Percentiles rank a stretch among this genome's conserved stretches.
Conservation (phyloP, 345 rosid genomes). For the Hypericum perforatum region DNA sequence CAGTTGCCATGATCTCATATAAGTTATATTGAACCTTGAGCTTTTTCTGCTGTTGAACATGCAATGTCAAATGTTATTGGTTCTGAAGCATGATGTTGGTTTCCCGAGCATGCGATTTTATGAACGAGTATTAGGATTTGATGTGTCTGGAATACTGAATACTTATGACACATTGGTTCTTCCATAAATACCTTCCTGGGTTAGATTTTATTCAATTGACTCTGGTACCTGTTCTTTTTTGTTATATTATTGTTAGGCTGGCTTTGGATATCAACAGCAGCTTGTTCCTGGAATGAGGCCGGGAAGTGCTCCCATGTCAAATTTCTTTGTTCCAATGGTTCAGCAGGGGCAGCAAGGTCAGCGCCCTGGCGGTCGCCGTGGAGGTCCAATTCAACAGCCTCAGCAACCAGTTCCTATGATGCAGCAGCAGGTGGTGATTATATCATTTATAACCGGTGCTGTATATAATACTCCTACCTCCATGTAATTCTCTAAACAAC, state of each 20-base stretch:
- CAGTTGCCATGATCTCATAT: too few relatives aligned
- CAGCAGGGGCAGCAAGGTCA: constrained; percentile 20
- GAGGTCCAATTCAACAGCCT: constrained; percentile 13
- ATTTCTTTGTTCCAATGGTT: constrained; percentile 19
- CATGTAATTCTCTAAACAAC: neutral
- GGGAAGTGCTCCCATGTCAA: constrained; percentile 24
- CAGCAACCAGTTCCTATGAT: constrained; percentile 21
- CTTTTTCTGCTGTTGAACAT: too few relatives aligned
- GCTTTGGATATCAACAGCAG: constrained; percentile 25
- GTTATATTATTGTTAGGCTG: constrained; percentile 9
- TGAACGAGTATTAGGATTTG: too few relatives aligned
- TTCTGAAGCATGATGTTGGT: too few relatives aligned
- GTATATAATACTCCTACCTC: neutral
- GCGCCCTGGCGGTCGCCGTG: constrained; percentile 18
- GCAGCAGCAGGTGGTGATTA: constrained; percentile 20
- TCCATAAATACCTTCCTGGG: neutral
- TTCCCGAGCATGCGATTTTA: too few relatives aligned
- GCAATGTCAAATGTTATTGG: too few relatives aligned
- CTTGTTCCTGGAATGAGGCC: constrained; percentile 27
- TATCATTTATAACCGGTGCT: too few relatives aligned
- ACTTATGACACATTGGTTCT: too few relatives aligned
- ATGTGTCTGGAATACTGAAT: too few relatives aligned
- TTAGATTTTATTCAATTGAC: neutral
- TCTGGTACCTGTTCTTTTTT: neutral
- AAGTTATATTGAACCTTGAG: too few relatives aligned